Evolutionary conservation across 2,329 filamentous ascomycete genomes (phyloP).

Genomic region (Diaporthe velutina): DNA sequence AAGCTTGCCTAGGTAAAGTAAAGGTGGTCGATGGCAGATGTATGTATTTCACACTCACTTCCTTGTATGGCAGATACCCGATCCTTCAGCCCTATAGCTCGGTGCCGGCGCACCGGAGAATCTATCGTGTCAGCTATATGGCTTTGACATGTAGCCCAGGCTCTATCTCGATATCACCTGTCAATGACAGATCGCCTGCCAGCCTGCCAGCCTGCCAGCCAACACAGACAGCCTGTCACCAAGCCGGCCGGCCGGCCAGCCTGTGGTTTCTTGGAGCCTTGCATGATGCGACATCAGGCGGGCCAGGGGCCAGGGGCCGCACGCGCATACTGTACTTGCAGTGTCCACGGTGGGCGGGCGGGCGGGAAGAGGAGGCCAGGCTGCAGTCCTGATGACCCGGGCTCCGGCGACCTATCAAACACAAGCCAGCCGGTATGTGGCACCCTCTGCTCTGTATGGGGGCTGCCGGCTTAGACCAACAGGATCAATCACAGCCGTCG

Average conservation of each 20-base stretch:
- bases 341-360: slow-evolving; percentile 4
- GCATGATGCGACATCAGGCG: slow-evolving; percentile 27
- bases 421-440: neutral
- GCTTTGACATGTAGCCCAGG: neutral
- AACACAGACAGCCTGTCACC: neutral
- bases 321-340: neutral
- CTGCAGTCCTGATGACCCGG: slow-evolving; percentile 23
- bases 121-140: slow-evolving; percentile 3
- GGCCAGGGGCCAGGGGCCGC: neutral
- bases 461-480: slow-evolving; percentile 36
- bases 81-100: slow-evolving; percentile 22
- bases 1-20: neutral
- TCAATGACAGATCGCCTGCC: neutral
- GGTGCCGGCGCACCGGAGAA: slow-evolving; percentile 1
- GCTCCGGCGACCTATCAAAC: slow-evolving; percentile 7
- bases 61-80: slow-evolving; percentile 8
- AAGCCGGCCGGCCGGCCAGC: neutral
- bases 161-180: neutral
- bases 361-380: slow-evolving; percentile 13
- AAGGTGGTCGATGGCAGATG: neutral
- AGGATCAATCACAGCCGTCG: slow-evolving; percentile 26
- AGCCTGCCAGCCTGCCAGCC: neutral
- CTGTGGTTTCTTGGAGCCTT: slow-evolving; percentile 23
- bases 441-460: slow-evolving; percentile 29
- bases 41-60: neutral